These are phyloP conservation scores for Fusarium sp. DNA, from an alignment of 2,329 filamentous ascomycete genomes.

Conservation along the genomic window DNA sequence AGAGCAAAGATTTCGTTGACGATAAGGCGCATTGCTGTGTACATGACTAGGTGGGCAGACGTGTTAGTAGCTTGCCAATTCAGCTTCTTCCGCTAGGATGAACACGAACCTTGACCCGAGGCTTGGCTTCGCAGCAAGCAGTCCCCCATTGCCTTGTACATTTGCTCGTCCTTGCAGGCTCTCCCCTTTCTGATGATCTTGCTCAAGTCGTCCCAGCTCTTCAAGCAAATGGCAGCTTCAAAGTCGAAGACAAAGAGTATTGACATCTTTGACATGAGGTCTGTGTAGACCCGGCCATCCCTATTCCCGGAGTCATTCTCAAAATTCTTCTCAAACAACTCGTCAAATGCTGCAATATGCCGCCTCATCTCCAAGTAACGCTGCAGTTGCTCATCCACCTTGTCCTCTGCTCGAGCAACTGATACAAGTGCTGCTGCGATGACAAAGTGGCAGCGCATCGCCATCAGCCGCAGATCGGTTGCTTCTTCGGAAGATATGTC, in stretches of 20 bases:
- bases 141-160: slow-evolving; percentile 78
- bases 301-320: slow-evolving; percentile 58
- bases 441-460: slow-evolving; percentile 81
- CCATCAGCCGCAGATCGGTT: slow-evolving; percentile 70
- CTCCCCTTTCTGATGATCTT: slow-evolving; percentile 70
- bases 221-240: slow-evolving; percentile 78
- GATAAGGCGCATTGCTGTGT: slow-evolving; percentile 73
- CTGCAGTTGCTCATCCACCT: slow-evolving; percentile 67
- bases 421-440: slow-evolving; percentile 67
- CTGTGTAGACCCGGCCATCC: slow-evolving; percentile 61
- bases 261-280: slow-evolving; percentile 75
- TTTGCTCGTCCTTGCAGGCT: slow-evolving; percentile 59
- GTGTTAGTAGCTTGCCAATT: not conserved
- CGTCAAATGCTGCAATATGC: slow-evolving; percentile 74
- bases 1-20: slow-evolving; percentile 77
- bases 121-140: slow-evolving; percentile 70
- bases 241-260: slow-evolving; percentile 84
- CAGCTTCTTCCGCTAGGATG: not conserved
- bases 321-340: slow-evolving; percentile 67
- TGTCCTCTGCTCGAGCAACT: slow-evolving; percentile 67
- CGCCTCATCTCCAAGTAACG: slow-evolving; percentile 74
- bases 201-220: slow-evolving; percentile 77
- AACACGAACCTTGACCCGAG: slow-evolving; percentile 64
- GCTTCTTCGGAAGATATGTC: slow-evolving; percentile 59
- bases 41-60: slow-evolving; percentile 59